phyloP scores from a whole-genome alignment of 352 stramenopile genomes.

The Phytophthora capsici region DNA sequence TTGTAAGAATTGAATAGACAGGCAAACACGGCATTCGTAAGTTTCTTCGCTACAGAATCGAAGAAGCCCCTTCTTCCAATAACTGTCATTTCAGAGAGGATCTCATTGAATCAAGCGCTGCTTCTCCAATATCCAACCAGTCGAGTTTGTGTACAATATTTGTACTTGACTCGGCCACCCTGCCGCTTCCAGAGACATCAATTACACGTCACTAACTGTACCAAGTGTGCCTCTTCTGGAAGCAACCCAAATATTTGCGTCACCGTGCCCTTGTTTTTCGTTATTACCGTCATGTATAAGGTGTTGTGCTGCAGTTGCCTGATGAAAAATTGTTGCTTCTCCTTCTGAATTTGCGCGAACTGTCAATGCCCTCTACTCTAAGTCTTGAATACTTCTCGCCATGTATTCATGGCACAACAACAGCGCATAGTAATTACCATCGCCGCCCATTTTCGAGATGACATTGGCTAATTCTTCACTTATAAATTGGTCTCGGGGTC shows the following conservation, averaged over 20 bases:
- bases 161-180: too few species aligned
- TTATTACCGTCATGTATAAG: background rate
- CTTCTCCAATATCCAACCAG: background rate
- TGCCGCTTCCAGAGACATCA: background rate
- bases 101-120: background rate
- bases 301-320: background rate
- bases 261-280: background rate
- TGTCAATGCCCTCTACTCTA: constrained; percentile 29
- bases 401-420: constrained; percentile 35
- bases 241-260: background rate
- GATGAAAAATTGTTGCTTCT: constrained; percentile 27
- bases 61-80: background rate
- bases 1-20: background rate
- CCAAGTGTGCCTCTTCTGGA: background rate
- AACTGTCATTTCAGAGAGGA: background rate
- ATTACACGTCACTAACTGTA: too few species aligned
- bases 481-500: background rate
- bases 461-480: constrained; percentile 8
- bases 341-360: constrained; percentile 22
- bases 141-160: background rate
- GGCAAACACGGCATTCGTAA: background rate
- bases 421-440: constrained; percentile 18
- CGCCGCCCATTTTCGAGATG: background rate
- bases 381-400: constrained; percentile 25
- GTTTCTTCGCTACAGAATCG: background rate